Conservation (phyloP, 805 yeast species). For the Ogataea ramenticola region DNA sequence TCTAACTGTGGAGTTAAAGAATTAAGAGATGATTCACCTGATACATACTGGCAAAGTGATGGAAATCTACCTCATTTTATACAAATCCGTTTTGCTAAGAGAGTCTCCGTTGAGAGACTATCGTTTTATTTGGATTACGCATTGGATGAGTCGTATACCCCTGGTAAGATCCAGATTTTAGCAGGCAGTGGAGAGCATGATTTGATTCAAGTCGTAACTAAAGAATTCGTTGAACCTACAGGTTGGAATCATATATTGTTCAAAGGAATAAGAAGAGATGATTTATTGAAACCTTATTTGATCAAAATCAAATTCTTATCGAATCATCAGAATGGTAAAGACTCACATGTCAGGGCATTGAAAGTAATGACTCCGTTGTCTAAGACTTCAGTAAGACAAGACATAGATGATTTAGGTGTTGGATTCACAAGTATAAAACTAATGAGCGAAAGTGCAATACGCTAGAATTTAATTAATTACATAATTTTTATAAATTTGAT, state of each 20-base stretch:
- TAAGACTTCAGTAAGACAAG: constrained; percentile 17
- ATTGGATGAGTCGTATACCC: constrained; percentile 90
- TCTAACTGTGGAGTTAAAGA: constrained; percentile 66
- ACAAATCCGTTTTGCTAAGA: constrained; percentile 72
- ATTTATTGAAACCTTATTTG: constrained; percentile 58
- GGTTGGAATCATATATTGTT: constrained; percentile 75
- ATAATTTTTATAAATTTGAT: too few relatives aligned
- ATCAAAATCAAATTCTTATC: constrained; percentile 55
- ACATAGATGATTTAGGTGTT: constrained; percentile 18
- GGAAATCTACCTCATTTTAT: constrained; percentile 84
- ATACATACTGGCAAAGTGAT: constrained; percentile 89
- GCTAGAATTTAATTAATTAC: constrained; percentile 9
- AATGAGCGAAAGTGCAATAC: constrained; percentile 24
- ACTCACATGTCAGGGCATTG: constrained; percentile 78
- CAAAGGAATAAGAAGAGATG: constrained; percentile 44
- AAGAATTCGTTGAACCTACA: constrained; percentile 54
- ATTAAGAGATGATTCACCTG: constrained; percentile 65
- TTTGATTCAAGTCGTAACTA: constrained; percentile 54
- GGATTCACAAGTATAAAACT: constrained; percentile 27
- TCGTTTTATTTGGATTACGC: constrained; percentile 64
- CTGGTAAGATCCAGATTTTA: constrained; percentile 52
- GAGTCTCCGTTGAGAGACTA: constrained; percentile 60
- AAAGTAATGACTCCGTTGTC: constrained; percentile 44
- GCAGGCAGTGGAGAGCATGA: constrained; percentile 83
- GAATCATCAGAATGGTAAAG: constrained; percentile 95